Evolutionary conservation across 2,329 filamentous ascomycete species (phyloP), one percentile per base, ranked within the genome.

Genomic region (Huntiella decipiens): DNA sequence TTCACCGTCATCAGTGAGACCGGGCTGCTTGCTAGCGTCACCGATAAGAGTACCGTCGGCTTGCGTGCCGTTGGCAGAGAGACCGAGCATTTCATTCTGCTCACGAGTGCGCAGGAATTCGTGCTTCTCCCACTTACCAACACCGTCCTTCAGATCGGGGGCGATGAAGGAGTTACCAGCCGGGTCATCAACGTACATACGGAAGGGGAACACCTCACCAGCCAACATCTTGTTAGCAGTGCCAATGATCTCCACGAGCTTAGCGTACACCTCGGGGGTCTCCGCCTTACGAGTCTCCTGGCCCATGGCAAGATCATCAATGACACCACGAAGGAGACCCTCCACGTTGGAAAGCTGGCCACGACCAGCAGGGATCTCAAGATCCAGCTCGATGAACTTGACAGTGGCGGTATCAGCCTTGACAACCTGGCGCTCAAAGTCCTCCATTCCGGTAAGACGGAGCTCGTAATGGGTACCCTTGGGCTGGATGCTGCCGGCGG

Each of bases 111-210:
- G 78, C 45, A 76, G 63, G 58, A 91, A 98, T 57, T 95, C 84
- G 50, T 75, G 73, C 60, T 88, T 85, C 53, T 77, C 75, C 75
- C 87, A 95, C 63, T 95, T 95, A 54, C 82, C 82, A n/a, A 80
- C 73, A 40, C 74, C 73, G 53, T 84, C 80, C 52, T 77, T 79
- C 51, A 83, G 74, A 52, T 86, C 81, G 11, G 91, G 91, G 41
- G 92, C 81, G 56, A 98, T 94, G 71, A 87, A 96, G 2, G 86
- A 94, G 68, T 98, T 98, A 46, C 91, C 91, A 1, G 87, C 82
- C 2, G 84, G 82, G 59, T 98, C 91, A 58, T 98, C 86, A 41
- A 95, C 68, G 36, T 76, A 80, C 42, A 98, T 64, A 43, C 84
- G 81, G 70, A 98, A 95, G 17, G 91, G 91, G 58, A 93, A 87